phyloP scores from a whole-genome alignment of 2,329 filamentous ascomycete genomes.

The Cladosporium sp. region DNA sequence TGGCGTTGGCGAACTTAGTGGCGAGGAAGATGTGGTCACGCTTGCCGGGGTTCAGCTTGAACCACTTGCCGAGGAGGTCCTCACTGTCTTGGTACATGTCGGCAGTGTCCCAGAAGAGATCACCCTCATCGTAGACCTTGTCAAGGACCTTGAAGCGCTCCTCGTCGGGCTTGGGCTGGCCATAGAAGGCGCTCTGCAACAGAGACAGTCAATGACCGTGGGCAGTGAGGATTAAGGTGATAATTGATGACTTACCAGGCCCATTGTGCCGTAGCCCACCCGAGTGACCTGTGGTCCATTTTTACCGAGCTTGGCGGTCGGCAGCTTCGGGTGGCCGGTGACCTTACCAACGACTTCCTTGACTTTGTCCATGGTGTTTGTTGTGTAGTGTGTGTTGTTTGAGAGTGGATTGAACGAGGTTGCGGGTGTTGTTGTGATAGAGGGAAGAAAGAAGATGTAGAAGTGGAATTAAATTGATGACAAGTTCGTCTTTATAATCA shows the following conservation, averaged over 20 bases:
- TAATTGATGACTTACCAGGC: constrained; percentile 36
- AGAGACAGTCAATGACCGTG: background rate
- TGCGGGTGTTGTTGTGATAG: background rate
- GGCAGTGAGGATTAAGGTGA: background rate
- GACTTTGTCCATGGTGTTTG: constrained; percentile 22
- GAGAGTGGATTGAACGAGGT: too few relatives aligned
- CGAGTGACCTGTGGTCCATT: constrained; percentile 55
- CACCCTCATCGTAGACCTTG: constrained; percentile 53
- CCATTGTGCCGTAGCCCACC: constrained; percentile 59
- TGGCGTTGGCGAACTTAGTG: constrained; percentile 54
- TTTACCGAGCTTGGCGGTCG: constrained; percentile 53
- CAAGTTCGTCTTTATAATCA: background rate
- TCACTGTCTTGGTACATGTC: constrained; percentile 47
- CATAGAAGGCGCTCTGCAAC: constrained; percentile 46
- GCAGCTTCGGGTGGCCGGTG: constrained; percentile 35
- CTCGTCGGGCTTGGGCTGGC: constrained; percentile 50
- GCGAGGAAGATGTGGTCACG: constrained; percentile 54
- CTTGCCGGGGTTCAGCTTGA: constrained; percentile 48
- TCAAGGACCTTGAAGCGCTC: constrained; percentile 57
- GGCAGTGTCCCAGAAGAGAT: constrained; percentile 54
- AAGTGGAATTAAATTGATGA: too few relatives aligned
- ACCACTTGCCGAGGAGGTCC: constrained; percentile 46
- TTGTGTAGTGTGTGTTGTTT: background rate
- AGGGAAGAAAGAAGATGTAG: background rate
- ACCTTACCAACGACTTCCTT: constrained; percentile 25